Evolutionary conservation across 2,329 filamentous ascomycete genomes (phyloP), one percentile per base, ranked within the genome.

Genomic region (Colletotrichum caudatum): DNA sequence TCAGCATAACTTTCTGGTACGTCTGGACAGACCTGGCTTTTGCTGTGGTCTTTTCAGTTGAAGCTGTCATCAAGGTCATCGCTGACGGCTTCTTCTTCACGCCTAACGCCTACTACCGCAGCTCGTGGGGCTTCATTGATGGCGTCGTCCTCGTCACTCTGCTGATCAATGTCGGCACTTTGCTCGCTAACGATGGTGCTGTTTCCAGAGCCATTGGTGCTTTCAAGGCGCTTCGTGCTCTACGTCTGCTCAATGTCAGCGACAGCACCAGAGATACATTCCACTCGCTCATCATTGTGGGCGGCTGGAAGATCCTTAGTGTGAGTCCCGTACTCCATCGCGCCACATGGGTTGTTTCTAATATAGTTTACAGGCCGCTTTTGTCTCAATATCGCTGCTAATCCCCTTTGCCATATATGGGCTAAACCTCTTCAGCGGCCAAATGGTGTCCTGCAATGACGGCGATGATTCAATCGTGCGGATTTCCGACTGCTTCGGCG

Each of bases 391-490:
- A 76, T 97, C 95, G 75, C 89, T 99, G 78, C 85, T 99, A 69
- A 95, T 99, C 70, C 96, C 96, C 0, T 99, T 99, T 80, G 96
- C 96, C 74, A 95, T 99, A 48, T 98, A 98, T 75, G 96, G 94
- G 1, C 81, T 98, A 67, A 99, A 97, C 76, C 86, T 99, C 2
- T 99, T 99, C 83, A 93, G 92, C 74, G 95, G 95, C 6, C 86
- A 93, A 78, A 87, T 98, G 83, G 83, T 92, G 64, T 77, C 83
- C 29, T 99, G 96, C 84, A 99, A 98, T 78, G 94, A 97, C 75
- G 78, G 81, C 33, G 83, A 87, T 23, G 84, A 88, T 35, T 82
- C 80, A 37, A 88, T 91, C 12, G 83, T 86, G 44, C 86, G 88
- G 68, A 85, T 96, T 66, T 83, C 84, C 2, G 90, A 94, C 73